phyloP scores from a whole-genome alignment of 2,329 filamentous ascomycete genomes.

The Ophiostoma ulmi region DNA sequence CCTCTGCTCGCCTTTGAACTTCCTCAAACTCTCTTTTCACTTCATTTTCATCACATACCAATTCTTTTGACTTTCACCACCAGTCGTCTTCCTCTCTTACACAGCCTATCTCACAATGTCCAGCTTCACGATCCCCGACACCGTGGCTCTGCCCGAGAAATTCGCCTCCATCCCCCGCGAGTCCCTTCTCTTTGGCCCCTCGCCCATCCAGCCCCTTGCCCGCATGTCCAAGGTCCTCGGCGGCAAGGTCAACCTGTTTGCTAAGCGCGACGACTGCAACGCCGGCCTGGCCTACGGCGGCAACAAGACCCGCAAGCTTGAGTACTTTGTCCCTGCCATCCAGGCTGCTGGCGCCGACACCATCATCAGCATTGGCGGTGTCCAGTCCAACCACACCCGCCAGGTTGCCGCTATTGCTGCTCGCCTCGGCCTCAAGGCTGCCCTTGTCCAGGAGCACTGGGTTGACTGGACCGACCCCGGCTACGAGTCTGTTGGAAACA shows the following conservation, averaged over 20 bases:
- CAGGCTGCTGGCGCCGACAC: constrained; percentile 53
- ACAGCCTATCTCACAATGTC: constrained; percentile 16
- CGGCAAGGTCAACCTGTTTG: constrained; percentile 58
- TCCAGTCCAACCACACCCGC: constrained; percentile 66
- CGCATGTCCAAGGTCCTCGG: constrained; percentile 59
- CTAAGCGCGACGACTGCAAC: constrained; percentile 68
- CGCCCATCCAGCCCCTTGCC: constrained; percentile 62
- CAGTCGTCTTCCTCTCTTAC: neutral
- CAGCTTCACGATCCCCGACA: constrained; percentile 16
- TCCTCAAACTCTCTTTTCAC: neutral
- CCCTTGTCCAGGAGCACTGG: constrained; percentile 64
- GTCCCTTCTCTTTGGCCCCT: constrained; percentile 60
- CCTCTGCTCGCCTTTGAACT: neutral
- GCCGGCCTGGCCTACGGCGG: constrained; percentile 62
- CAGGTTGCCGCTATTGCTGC: constrained; percentile 60
- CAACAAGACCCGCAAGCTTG: constrained; percentile 65
- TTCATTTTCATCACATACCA: neutral
- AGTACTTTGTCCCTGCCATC: constrained; percentile 64
- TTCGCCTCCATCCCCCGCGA: constrained; percentile 60
- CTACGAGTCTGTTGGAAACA: constrained; percentile 64
- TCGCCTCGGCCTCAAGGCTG: constrained; percentile 50
- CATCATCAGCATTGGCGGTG: constrained; percentile 61
- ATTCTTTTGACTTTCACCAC: neutral
- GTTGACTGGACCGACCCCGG: constrained; percentile 56
- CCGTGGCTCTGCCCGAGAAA: constrained; percentile 47